Evolutionary conservation across 1,284 basidiomycete species (phyloP), one percentile per base, ranked within the genome.

Genomic region (Ustilago nuda): DNA sequence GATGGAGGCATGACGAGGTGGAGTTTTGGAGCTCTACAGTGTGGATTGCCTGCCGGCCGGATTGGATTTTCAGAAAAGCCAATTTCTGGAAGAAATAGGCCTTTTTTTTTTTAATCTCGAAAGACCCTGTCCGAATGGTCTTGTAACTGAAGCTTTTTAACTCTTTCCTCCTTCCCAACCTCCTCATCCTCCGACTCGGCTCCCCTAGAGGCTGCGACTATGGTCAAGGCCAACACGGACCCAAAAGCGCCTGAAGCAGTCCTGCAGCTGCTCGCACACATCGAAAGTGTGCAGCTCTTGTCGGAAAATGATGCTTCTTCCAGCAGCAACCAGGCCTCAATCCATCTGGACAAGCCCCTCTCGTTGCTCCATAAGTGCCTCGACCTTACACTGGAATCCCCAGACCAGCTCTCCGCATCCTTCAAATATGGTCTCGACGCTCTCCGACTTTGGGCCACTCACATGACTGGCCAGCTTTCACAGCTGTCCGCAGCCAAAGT

Each of bases 361-460:
- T 66, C 60, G 5, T 56, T 70, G 60, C 63, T 74, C 8, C 60
- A 54, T n/a, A 59, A 61, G 52, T 66, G 66, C 48, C 72, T 74
- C 39, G 62, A 74, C n/a, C 62, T 74, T 27, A 56, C 66, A 0
- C 35, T 70, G 19, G 56, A 70, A n/a, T 60, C 68, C 0, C 51
- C 65, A 12, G 56, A 68, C 58, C 69, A 76, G 62, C 68, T 76
- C n/a, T 63, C 64, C 0, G 33, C 68, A 8, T 67, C 73, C 1
- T 75, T 76, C 74, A 76, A 76, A 50, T 69, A 66, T 32, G 70
- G 74, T 37, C 70, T 76, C 45, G 74, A 76, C 45, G 74, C 69
- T 23, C 66, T 76, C 11, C 61, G 70, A 45, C 66, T 76, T 9
- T 76, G 70, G 70, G 70, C 66, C 2, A 58, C 54, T 1, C 73